phyloP scores from a whole-genome alignment of 306 rosid species.

The Psophocarpus tetragonolobus region DNA sequence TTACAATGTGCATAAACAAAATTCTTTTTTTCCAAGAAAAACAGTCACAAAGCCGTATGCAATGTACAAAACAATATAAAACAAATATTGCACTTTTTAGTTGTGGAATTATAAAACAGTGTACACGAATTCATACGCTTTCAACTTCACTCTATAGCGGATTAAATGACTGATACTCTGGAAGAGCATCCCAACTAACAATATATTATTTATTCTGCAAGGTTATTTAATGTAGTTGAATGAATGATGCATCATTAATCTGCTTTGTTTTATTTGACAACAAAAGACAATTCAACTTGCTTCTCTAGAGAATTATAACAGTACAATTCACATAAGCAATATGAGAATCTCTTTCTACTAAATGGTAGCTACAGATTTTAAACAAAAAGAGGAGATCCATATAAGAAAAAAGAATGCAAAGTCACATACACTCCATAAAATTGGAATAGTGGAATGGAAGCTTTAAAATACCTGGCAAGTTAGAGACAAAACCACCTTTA shows the following conservation, averaged over 20 bases:
- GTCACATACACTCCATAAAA: neutral
- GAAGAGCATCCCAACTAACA: neutral
- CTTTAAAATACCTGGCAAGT: conserved; percentile 77
- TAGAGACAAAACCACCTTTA: conserved; percentile 96
- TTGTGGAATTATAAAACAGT: neutral
- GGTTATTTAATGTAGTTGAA: neutral
- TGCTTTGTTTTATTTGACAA: conserved; percentile 1
- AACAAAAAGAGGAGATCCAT: neutral
- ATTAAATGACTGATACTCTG: neutral
- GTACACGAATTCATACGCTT: neutral
- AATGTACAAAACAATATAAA: neutral
- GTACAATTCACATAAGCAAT: neutral
- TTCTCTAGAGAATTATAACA: neutral
- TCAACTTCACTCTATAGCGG: neutral
- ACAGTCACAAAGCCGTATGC: neutral
- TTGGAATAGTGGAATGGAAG: conserved; percentile 15
- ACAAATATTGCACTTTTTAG: neutral
- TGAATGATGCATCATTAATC: neutral
- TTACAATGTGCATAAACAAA: neutral
- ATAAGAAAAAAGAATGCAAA: conserved; percentile 16
- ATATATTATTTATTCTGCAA: conserved; percentile 7
- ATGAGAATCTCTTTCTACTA: neutral
- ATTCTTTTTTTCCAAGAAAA: neutral
- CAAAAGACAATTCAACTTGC: neutral
- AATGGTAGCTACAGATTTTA: neutral